Evolutionary conservation across 1,284 basidiomycete species (phyloP).

Genomic region (Pseudomicrostroma phylloplanum): DNA sequence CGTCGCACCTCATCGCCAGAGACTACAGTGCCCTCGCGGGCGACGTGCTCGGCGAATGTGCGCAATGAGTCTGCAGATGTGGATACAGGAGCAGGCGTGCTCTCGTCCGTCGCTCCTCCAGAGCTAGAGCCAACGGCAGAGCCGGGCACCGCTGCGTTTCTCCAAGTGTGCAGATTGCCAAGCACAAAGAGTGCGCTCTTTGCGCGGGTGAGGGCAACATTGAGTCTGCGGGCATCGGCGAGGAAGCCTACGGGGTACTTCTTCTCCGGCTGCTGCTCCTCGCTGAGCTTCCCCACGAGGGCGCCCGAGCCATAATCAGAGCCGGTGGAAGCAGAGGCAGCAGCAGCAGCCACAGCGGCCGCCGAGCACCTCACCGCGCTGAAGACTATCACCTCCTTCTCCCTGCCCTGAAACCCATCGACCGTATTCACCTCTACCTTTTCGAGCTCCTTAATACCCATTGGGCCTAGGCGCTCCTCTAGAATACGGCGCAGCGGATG

Average conservation of each 20-base stretch:
- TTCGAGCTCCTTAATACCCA: conserved; percentile 9
- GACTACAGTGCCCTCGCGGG: not conserved
- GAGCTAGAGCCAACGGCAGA: not conserved
- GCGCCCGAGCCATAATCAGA: conserved; percentile 76
- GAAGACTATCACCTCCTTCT: conserved; percentile 16
- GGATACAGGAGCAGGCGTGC: not conserved
- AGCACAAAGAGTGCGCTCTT: conserved; percentile 89
- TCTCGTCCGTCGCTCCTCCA: not conserved
- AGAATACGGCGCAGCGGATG: not conserved
- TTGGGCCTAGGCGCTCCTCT: not conserved
- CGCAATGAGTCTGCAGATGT: not conserved
- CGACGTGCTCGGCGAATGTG: not conserved
- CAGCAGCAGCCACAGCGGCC: conserved; percentile 57
- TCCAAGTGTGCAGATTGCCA: conserved; percentile 64
- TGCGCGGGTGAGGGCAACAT: conserved; percentile 92
- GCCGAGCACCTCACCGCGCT: conserved; percentile 89
- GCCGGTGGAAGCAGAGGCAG: not conserved
- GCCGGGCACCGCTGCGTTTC: not conserved
- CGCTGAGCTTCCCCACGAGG: conserved; percentile 61
- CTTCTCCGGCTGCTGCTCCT: conserved; percentile 8
- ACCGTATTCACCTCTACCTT: conserved; percentile 94
- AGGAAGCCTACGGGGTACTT: conserved; percentile 67
- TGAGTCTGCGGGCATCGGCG: conserved; percentile 53
- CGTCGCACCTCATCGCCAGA: not conserved
- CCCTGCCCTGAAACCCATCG: conserved; percentile 18